Evolutionary conservation across 352 stramenopile genomes (phyloP), one percentile per base, ranked within the genome.

Genomic region (Aphanomyces stellatus): DNA sequence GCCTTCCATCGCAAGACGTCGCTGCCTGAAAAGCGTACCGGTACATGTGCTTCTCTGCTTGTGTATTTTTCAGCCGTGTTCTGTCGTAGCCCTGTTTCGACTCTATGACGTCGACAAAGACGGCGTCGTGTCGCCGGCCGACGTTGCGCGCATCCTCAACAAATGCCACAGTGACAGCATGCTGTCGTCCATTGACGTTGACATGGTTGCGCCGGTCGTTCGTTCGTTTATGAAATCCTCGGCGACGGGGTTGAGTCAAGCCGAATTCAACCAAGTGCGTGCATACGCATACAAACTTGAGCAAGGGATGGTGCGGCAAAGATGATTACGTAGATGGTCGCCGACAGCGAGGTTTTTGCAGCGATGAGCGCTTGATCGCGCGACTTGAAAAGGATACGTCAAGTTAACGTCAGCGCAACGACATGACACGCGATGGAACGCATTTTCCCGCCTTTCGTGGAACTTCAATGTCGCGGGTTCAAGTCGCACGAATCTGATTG

Each of bases 1-100:
- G 4, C 41, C 4, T 46, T 67, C 22, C 60, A 67, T 46, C 60
- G 34, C 11, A 67, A 67, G 37, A 67, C 60, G 17, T 35, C 30
- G 4, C 1, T 67, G 8, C 13, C 17, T 8, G 34, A 59, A 1
- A 67, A 67, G 27, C 41, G 42, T 17, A n/a, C 28, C 2, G 60
- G 60, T 59, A 31, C 30, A 27, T 41, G n/a, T n/a, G n/a, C n/a
- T n/a, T n/a, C n/a, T n/a, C n/a, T n/a, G n/a, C n/a, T n/a, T n/a
- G n/a, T n/a, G n/a, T n/a, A n/a, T n/a, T n/a, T n/a, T n/a, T n/a
- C n/a, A n/a, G n/a, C n/a, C n/a, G n/a, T n/a, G n/a, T n/a, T n/a
- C 19, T 19, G 13, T 19, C 59, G 59, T 43, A 67, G 60, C 27
- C 22, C 10, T 67, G n/a, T 67, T 67, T 60, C 41, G 22, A 13